phyloP scores from a whole-genome alignment of 805 yeast species.

The Candida silvicultrix region DNA sequence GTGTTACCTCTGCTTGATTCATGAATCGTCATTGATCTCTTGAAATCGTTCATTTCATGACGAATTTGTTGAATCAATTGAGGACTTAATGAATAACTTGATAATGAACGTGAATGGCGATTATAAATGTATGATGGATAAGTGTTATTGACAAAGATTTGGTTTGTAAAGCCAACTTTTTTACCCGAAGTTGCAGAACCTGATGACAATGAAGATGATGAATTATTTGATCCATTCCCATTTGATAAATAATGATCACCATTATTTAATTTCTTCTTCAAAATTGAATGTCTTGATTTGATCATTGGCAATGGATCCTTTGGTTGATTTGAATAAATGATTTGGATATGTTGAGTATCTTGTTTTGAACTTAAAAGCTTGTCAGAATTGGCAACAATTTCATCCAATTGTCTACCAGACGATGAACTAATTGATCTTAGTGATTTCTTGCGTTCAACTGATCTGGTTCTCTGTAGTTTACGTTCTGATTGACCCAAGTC shows the following conservation, averaged over 20 bases:
- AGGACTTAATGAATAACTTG: conserved; percentile 37
- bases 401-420: conserved; percentile 9
- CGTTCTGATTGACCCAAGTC: conserved; percentile 25
- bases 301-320: not conserved
- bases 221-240: not conserved
- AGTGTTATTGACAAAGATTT: conserved; percentile 44
- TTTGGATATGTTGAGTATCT: not conserved
- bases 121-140: conserved; percentile 45
- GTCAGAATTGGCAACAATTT: conserved; percentile 7
- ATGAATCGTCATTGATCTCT: conserved; percentile 67
- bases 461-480: conserved; percentile 27
- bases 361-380: not conserved
- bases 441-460: conserved; percentile 29
- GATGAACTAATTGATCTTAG: conserved; percentile 23
- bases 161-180: conserved; percentile 39
- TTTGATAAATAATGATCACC: not conserved
- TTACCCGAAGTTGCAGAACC: conserved; percentile 11
- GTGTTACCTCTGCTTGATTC: conserved; percentile 53
- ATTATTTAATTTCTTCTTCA: not conserved
- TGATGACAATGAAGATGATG: not conserved
- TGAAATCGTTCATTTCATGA: conserved; percentile 57
- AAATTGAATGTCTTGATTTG: not conserved
- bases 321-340: not conserved
- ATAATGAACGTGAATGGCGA: conserved; percentile 43
- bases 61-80: conserved; percentile 48